Base-by-base conservation (phyloP, 805 yeast species). In the Schwanniomyces yamadae region DNA sequence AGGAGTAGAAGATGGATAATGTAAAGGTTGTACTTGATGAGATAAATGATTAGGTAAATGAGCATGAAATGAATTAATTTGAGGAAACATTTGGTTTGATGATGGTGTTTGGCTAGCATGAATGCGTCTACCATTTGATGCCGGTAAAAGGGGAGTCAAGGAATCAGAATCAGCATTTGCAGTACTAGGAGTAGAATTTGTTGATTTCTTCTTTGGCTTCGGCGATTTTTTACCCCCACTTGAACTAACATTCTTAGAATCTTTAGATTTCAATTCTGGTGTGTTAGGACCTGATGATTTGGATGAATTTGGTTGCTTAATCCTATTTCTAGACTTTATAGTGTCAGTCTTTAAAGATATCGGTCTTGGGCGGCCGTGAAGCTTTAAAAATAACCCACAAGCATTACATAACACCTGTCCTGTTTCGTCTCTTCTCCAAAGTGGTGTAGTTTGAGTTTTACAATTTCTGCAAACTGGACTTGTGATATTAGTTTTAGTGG, bases 341-440 rank as follows among this genome's bases (percentile, higher is more conserved):
- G 90, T 89, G 63, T 90, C 95, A 8, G 96, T 87, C 59, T 90
- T 90, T 52, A 90, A 69, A 16, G 89, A 80, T 36, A 89, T 89
- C 5, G 98, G 97, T 51, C 98, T 73, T 24, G 96, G 87, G 36
- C 95, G 77, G 16, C 96, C 96, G 55, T 90, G 98, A 27, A 90
- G 73, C 62, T 90, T 90, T 41, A 89, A 64, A 52, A 88, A 88
- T 33, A 88, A 68, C 0, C 96, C 96, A 66, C 96, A 88, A 7
- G 98, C 98, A 64, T 90, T 90, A 60, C 98, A 90, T 31, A 90
- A 71, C 22, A 90, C 95, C 50, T 67, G 73, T 12, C 65, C 65
- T 8, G 85, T 78, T 52, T 89, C 96, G 61, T 90, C 96, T 45
- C 97, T 73, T 61, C 97, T 75, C 97, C 97, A 90, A 19, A 90